Base-by-base conservation (phyloP, 805 yeast species). In the Pichia heedii region DNA sequence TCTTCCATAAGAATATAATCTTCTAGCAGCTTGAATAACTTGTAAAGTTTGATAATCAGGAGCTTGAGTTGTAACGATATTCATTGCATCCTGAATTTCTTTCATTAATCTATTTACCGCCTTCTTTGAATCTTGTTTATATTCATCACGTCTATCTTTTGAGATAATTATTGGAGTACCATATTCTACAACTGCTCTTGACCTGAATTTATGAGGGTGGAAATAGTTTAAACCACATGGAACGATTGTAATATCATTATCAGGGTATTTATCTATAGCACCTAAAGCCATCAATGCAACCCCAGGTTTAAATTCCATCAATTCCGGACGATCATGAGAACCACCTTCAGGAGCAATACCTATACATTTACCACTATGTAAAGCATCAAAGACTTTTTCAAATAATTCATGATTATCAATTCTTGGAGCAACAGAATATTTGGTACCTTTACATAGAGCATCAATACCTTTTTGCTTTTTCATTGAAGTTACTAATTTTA, bases 261-360 rank as follows among this genome's bases (percentile, higher is more conserved):
- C 75, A 0, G 89, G 84, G 34, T 58, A 56, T 51, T 79, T 73
- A 10, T 79, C 81, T 68, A 85, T 76, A 12, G 97, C 87, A 4
- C 98, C 98, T 26, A 90, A 68, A 0, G 97, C 98, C 97, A 90
- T 93, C 44, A 90, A 84, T 3, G 95, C 97, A 11, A 93, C 96
- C 45, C 98, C 98, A 0, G 97, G 96, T 59, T 93, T 93, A 51
- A 90, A 69, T 0, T 97, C 98, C 41, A 93, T 70, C 48, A 90
- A 65, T 44, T 87, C 90, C 1, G 97, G 79, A 51, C 97, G 73
- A 60, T 90, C 98, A 57, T 90, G 98, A n/a, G 97, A 88, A 2
- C 98, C 98, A 45, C 98, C 98, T 67, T 93, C 98, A 5, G 97
- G 97, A 62, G 89, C 94, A 46, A 93, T 89, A 10, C 96, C 97